Conservation (phyloP, 129 eudicot species). For the Centrapalus pauciflorus region DNA sequence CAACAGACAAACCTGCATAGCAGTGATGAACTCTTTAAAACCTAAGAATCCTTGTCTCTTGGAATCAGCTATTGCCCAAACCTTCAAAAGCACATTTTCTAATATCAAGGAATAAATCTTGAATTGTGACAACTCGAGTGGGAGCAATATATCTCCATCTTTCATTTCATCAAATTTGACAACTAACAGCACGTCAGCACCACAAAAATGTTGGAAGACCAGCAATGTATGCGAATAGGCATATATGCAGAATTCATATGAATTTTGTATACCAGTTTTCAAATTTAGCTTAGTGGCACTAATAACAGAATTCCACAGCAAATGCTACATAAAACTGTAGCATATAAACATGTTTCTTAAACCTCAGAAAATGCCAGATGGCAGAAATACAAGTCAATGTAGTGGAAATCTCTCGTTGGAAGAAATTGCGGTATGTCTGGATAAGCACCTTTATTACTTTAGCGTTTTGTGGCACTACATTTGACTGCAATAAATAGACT, state of each 20-base stretch:
- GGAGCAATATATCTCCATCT: background rate
- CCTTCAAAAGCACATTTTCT: slow-evolving; percentile 32
- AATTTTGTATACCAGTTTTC: background rate
- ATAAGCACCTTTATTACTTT: too few relatives aligned
- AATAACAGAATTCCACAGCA: background rate
- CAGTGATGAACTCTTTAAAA: slow-evolving; percentile 69
- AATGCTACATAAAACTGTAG: background rate
- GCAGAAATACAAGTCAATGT: background rate
- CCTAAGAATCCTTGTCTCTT: slow-evolving; percentile 88
- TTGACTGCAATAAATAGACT: too few relatives aligned
- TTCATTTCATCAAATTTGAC: background rate
- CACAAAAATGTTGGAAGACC: too few relatives aligned
- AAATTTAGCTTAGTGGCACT: background rate
- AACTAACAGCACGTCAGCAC: background rate
- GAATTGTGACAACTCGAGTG: background rate
- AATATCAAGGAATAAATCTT: background rate
- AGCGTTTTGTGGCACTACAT: background rate
- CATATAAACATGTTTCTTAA: background rate
- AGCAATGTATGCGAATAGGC: background rate
- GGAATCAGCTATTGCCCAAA: slow-evolving; percentile 93
- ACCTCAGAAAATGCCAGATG: background rate
- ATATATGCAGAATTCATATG: background rate
- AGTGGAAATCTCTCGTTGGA: too few relatives aligned
- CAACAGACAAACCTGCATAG: slow-evolving; percentile 64
- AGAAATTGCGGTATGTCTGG: too few relatives aligned